These are phyloP conservation scores for Crassisporium funariophilum DNA, from an alignment of 768 basidiomycete species.

Conservation along the genomic window DNA sequence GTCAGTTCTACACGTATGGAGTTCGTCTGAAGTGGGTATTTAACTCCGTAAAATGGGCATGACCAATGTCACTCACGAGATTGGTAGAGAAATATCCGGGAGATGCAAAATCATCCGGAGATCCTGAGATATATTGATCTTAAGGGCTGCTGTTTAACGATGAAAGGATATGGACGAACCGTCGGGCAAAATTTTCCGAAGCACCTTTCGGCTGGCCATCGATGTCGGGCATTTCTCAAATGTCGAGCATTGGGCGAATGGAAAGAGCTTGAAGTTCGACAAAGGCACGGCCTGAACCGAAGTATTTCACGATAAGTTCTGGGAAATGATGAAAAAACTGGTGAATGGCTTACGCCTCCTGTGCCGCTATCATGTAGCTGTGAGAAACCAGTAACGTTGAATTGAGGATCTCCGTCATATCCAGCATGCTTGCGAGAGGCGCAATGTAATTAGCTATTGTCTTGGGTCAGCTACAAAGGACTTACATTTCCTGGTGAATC, in stretches of 20 bases:
- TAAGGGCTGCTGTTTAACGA: background rate
- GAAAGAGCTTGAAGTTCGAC: constrained; percentile 65
- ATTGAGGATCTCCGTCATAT: constrained; percentile 46
- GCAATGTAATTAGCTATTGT: background rate
- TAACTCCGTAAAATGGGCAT: background rate
- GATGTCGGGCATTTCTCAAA: constrained; percentile 58
- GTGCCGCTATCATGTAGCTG: constrained; percentile 67
- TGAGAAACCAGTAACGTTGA: constrained; percentile 58
- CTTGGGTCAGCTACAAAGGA: constrained; percentile 1
- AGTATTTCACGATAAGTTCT: background rate
- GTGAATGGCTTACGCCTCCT: constrained; percentile 46
- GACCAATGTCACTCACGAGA: constrained; percentile 36
- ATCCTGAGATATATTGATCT: constrained; percentile 33
- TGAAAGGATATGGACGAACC: constrained; percentile 34
- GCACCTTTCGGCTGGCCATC: constrained; percentile 44
- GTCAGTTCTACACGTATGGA: constrained; percentile 61
- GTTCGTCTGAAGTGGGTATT: constrained; percentile 42
- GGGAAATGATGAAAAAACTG: background rate
- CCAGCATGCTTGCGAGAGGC: constrained; percentile 41
- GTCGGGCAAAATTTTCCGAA: constrained; percentile 48
- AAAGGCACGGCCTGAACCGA: constrained; percentile 47
- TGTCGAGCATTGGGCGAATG: constrained; percentile 49
- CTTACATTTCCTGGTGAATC: constrained; percentile 62
- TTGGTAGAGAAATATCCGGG: constrained; percentile 71
- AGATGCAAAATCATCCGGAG: constrained; percentile 61